Evolutionary conservation across 2,329 filamentous ascomycete species (phyloP), one percentile per base, ranked within the genome.

Genomic region (Claviceps lovelessii): DNA sequence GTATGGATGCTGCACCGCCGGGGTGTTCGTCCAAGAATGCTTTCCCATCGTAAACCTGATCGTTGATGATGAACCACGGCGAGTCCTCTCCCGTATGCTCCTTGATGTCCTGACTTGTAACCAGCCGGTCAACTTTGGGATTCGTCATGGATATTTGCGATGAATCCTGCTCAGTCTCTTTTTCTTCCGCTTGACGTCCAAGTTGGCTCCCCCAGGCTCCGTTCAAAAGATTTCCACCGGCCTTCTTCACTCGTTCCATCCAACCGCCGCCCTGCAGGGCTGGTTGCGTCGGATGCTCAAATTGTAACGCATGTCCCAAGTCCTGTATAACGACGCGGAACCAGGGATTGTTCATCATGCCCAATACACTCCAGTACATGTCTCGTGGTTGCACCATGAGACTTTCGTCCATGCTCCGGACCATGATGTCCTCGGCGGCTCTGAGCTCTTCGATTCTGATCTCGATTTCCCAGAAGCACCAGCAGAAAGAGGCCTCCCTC

Each of bases 261-360:
- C 90, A 96, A 0, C 90, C 90, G 15, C 87, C 87, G 0, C 85
- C 77, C 59, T 84, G 83, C 42, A 89, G 68, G 0, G 84, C 83
- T 7, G 90, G 88, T 59, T 90, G 85, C 3, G 89, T 94, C 0
- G 90, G 90, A 62, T 96, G 90, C 67, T 95, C 90, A 61, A 96
- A 96, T 6, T 80, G 76, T 46, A 95, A 70, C 8, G 65, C 69
- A 47, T 63, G 56, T 0, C 74, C 76, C 57, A 90, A 83, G 55
- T 83, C 83, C 53, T 81, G 79, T 54, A 96, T 86, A 2, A 83
- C 80, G 1, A 96, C 79, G 5, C 90, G 78, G 67, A 86, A 96
- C 90, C 90, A 96, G 0, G 88, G 87, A 62, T 95, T 95, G 70
- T 95, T 95, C 90, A 96, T 95, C 90, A 96, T 96, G 0, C 90